Base-by-base conservation (phyloP, 768 basidiomycete genomes). In the Pulveroboletus sp. region DNA sequence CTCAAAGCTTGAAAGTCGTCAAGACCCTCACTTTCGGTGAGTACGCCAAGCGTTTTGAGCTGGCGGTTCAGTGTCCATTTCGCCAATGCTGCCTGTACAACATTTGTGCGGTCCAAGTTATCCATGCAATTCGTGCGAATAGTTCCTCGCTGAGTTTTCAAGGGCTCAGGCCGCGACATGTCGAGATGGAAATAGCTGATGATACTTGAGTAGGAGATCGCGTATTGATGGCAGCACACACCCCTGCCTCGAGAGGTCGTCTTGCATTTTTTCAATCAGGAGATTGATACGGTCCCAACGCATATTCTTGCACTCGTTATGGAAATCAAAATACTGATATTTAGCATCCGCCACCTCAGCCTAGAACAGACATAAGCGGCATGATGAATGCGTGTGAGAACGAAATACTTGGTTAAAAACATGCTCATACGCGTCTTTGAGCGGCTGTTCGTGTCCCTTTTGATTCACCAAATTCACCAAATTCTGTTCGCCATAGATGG, bases 71-170 rank as follows among this genome's bases (percentile, higher is more conserved):
- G 74, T 1, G 80, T 85, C 80, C 85, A 89, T 66, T 89, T 92
- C 14, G 89, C 96, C 42, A 98, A 68, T 12, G 94, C 81, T 16
- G 90, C 86, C 67, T 99, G 96, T 5, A 93, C 88, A 36, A 99
- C 95, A 67, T 98, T 98, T 39, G 96, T 99, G 43, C 96, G 81
- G 64, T 99, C 96, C 50, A 97, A 73, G 60, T 85, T 88, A 67
- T 97, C 95, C 96, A 96, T 96, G 69, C 96, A 98, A 65, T 98
- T 99, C 8, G 93, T 94, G 38, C 96, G 81, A 36, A 96, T 82
- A 40, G 81, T 77, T 17, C 93, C 93, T 19, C 63, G 74, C 63
- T 99, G 96, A 30, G 76, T 68, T 49, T 72, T 75, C 20, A 81
- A 67, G 1, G 82, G 80, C 23, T 72, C 70, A 5, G 69, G 50